Evolutionary conservation across 2,329 filamentous ascomycete genomes (phyloP), one percentile per base, ranked within the genome.

Genomic region (Iodosphaeria phyllophila): DNA sequence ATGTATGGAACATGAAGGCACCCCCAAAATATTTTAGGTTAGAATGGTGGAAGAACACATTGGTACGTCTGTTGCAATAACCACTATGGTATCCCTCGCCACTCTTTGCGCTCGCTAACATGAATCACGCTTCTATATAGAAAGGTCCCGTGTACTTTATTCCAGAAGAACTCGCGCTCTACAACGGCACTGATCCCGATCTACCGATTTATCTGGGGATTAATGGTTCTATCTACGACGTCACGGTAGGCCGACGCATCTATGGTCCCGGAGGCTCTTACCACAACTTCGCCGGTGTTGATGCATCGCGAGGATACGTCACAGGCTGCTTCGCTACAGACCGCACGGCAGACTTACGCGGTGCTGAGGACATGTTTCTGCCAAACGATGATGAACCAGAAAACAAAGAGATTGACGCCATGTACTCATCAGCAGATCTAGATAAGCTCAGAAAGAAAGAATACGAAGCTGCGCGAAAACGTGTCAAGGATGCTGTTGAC

Each of bases 241-340:
- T 91, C 20, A 66, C 67, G n/a, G 52, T 61, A 16, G 72, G 71
- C 27, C 59, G 66, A 37, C 49, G 63, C 47, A 56, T 76, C 51
- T 89, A 89, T 55, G 79, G 79, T 1, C 74, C 84, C 0, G 83
- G 82, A 15, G 89, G 84, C 4, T 71, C 70, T 18, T 98, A 98
- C 58, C 63, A 73, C 41, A 74, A 76, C 52, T 92, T 98, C 48
- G 69, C 83, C 0, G 89, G 86, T 31, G 63, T 64, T 32, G 89
- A 98, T 50, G 84, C 86, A 17, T 71, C 77, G 9, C 74, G 89
- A 24, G 82, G 74, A 12, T 98, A 83, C 49, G 72, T 98, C 7
- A 95, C 89, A 3, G 82, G 80, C 11, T 98, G 89, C 50, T 98
- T 98, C 54, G 56, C 67, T 19, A 74, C 82, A 34, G 89, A 98